Conservation (phyloP, 139 green algal genomes). For the Haematococcus lacustris region DNA sequence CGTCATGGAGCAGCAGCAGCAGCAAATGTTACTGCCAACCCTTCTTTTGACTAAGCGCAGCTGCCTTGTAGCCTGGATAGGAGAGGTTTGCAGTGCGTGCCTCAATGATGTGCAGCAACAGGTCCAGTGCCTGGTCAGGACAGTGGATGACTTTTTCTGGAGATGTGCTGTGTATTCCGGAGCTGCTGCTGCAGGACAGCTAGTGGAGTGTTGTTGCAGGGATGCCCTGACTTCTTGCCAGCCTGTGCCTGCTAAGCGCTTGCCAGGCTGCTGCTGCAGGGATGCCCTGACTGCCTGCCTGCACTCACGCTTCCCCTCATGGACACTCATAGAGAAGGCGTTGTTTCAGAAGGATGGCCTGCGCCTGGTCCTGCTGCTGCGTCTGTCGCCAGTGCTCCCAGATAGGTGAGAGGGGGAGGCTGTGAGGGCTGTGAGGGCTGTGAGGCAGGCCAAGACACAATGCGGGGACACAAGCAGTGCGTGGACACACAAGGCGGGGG, state of each 20-base stretch:
- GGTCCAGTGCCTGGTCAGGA: background rate
- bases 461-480: too few relatives aligned
- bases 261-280: background rate
- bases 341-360: background rate
- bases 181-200: background rate
- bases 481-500: too few relatives aligned
- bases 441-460: too few relatives aligned
- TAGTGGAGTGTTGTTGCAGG: background rate
- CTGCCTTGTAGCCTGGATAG: too few relatives aligned
- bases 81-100: background rate
- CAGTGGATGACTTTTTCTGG: background rate
- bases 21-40: too few relatives aligned
- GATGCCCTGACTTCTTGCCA: too few relatives aligned
- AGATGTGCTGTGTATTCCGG: background rate
- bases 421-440: too few relatives aligned
- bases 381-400: background rate
- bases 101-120: background rate
- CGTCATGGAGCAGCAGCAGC: too few relatives aligned
- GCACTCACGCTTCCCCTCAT: background rate
- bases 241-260: background rate
- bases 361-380: background rate
- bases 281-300: too few relatives aligned
- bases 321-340: background rate
- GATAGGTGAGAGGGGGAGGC: background rate
- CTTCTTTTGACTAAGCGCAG: too few relatives aligned